Evolutionary conservation across 495 filamentous ascomycete species (phyloP), one percentile per base, ranked within the genome.

Genomic region (Aspergillus diversus): DNA sequence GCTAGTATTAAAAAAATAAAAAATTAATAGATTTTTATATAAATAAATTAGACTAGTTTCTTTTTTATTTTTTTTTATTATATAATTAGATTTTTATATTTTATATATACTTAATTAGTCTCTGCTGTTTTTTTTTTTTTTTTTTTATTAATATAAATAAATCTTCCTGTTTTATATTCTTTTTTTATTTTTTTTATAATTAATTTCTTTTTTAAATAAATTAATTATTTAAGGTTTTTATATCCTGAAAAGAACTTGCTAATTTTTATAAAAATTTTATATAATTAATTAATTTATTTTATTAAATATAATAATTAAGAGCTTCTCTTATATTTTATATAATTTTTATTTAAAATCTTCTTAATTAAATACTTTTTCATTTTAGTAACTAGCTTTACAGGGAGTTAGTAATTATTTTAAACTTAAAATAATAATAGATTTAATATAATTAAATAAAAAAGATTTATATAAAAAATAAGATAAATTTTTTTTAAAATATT

Each of bases 381-480:
- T 12, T 43, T 43, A 43, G 5, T 9, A 5, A 43, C 7, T 5
- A 43, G 39, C n/a, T 12, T 8, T 12, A 0, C n/a, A 12, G n/a
- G 7, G 11, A 8, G 7, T 8, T 43, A 8, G 11, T 12, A 43
- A 8, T 43, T 43, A 43, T 43, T 43, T 4, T 43, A 4, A 4
- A 0, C n/a, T 8, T 43, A 8, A 4, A 43, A 43, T 43, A 43
- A 43, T 43, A 53, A 31, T 7, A 31, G 2, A 31, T 53, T 53
- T 17, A 7, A 53, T 53, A 31, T 31, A 17, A 0, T 0, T 53
- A 31, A n/a, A 27, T 31, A 53, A 31, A 31, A 4, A 31, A 53
- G 6, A 43, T 43, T 9, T 53, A 31, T 53, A 53, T 53, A 53
- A 53, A 53, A 53, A 31, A 13, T 21, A 17, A 33, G 3, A 53